Conservation (phyloP, 768 basidiomycete genomes). For the Lanmaoa pseudosensibilis region DNA sequence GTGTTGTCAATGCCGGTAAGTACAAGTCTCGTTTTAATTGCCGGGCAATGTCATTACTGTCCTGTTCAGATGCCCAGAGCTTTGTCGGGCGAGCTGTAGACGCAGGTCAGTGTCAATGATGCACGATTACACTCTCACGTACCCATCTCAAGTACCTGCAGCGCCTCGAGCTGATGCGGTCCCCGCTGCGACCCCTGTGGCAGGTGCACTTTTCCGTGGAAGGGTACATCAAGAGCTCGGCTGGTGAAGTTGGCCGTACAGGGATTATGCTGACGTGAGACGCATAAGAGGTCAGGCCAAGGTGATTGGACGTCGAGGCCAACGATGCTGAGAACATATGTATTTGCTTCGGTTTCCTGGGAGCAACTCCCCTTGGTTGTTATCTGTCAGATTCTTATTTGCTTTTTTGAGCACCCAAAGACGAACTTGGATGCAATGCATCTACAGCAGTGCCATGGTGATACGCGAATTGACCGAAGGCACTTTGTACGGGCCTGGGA, state of each 20-base stretch:
- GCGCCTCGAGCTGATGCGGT: neutral
- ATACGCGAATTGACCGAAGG: no score
- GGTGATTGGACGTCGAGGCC: neutral
- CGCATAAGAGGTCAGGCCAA: neutral
- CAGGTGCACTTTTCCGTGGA: conserved; percentile 7
- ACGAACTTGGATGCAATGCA: neutral
- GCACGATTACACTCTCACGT: neutral
- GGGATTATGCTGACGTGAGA: neutral
- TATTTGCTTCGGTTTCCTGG: neutral
- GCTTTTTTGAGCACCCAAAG: neutral
- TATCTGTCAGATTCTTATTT: neutral
- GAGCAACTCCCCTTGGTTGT: neutral
- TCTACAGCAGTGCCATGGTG: no score
- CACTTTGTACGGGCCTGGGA: neutral
- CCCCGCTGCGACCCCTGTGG: neutral
- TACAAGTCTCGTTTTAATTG: no score
- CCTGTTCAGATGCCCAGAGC: neutral
- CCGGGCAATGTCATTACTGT: no score
- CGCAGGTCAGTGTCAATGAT: conserved; percentile 3
- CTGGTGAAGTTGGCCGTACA: neutral
- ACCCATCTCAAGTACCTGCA: neutral
- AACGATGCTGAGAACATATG: no score
- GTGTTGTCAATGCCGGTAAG: no score
- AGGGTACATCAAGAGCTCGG: conserved; percentile 13
- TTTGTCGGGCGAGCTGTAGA: neutral